Percentiles rank a stretch among this genome's conserved stretches.
phyloP scores from a whole-genome alignment of 768 basidiomycete species.

The Kwoniella sp. region DNA sequence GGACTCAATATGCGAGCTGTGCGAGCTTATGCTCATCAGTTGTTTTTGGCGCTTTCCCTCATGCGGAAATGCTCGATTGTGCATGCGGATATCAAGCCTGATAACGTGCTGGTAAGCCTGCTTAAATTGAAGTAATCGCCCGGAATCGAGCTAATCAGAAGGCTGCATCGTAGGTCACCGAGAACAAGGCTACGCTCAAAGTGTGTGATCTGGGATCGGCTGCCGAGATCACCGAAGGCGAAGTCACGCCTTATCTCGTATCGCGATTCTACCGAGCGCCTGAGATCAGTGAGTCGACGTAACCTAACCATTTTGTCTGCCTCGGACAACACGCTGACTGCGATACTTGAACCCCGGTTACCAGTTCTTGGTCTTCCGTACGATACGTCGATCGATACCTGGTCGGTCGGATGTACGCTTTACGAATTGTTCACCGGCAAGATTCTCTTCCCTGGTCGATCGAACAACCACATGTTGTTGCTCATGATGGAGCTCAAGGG shows the following conservation, averaged over 20 bases:
- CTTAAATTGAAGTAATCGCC: too few relatives aligned
- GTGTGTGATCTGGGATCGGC: constrained; percentile 97
- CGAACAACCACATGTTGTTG: constrained; percentile 96
- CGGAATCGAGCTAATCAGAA: background rate
- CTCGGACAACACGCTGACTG: background rate
- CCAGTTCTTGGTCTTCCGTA: constrained; percentile 93
- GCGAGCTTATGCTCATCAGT: constrained; percentile 96
- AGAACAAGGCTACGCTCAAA: constrained; percentile 89
- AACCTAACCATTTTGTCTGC: constrained; percentile 35
- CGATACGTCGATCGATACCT: constrained; percentile 88
- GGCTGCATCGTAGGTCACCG: constrained; percentile 71
- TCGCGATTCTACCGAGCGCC: constrained; percentile 97
- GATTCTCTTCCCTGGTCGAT: constrained; percentile 93
- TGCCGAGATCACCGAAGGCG: constrained; percentile 81
- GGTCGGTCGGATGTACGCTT: constrained; percentile 98
- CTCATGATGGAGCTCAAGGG: constrained; percentile 99
- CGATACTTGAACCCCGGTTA: background rate
- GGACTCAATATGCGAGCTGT: constrained; percentile 95
- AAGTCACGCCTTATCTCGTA: constrained; percentile 96
- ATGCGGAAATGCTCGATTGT: constrained; percentile 88
- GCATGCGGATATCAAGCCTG: constrained; percentile 98
- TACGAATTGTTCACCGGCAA: constrained; percentile 78
- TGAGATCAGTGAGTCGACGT: constrained; percentile 77
- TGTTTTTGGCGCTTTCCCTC: constrained; percentile 82
- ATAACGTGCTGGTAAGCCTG: constrained; percentile 83